Conservation (phyloP, 257 asterid species). For the Ehretia macrophylla region DNA sequence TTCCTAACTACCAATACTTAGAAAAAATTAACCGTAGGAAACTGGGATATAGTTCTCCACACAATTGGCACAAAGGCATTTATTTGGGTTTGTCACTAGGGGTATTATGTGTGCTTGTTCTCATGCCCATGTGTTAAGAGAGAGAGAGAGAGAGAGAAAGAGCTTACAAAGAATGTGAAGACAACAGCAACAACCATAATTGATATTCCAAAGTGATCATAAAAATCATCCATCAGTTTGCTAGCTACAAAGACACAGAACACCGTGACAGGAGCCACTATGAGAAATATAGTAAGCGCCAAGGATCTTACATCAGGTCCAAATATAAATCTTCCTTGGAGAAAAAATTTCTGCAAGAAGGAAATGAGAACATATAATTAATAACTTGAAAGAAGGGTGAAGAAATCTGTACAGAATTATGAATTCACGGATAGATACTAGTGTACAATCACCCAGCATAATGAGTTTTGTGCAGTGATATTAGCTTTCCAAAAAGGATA, state of each 20-base stretch:
- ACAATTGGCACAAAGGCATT: too few species aligned
- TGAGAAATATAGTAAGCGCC: slow-evolving; percentile 72
- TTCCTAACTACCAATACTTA: background rate
- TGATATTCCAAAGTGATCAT: slow-evolving; percentile 60
- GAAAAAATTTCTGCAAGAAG: slow-evolving; percentile 65
- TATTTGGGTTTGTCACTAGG: background rate
- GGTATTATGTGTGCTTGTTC: background rate
- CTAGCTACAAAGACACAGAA: slow-evolving; percentile 91
- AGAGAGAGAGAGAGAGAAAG: slow-evolving; percentile 26
- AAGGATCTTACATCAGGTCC: slow-evolving; percentile 94
- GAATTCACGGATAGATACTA: background rate
- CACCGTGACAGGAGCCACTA: slow-evolving; percentile 72
- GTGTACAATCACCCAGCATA: too few species aligned
- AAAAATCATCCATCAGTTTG: slow-evolving; percentile 70
- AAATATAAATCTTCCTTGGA: slow-evolving; percentile 84
- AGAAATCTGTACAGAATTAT: background rate
- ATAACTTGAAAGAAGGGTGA: background rate
- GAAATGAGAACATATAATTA: slow-evolving; percentile 18
- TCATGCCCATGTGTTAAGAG: background rate
- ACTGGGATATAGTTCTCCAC: too few species aligned
- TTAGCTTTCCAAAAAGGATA: too few species aligned
- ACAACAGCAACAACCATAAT: slow-evolving; percentile 61
- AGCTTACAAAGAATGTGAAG: slow-evolving; percentile 68
- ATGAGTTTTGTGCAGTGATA: too few species aligned
- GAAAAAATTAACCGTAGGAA: background rate